These are phyloP conservation scores for Streptanthus diversifolius DNA, from an alignment of 345 rosid species.

Conservation along the genomic window DNA sequence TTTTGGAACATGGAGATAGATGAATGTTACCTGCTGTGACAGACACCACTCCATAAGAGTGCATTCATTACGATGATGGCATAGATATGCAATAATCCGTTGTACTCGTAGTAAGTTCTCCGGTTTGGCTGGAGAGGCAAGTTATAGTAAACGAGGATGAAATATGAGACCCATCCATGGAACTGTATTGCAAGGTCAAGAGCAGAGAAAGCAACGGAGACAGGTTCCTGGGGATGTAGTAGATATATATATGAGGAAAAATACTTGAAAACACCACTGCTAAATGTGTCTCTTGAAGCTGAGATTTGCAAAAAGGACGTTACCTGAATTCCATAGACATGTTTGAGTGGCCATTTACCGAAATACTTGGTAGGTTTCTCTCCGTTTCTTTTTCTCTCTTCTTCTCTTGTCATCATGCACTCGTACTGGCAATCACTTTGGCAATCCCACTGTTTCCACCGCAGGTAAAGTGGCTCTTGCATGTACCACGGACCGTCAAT, in stretches of 20 bases:
- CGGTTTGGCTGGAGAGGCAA: constrained; percentile 60
- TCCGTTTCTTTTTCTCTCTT: constrained; percentile 62
- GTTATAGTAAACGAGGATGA: constrained; percentile 76
- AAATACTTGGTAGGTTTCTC: constrained; percentile 72
- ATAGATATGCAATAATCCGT: constrained; percentile 67
- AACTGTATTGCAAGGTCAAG: constrained; percentile 78
- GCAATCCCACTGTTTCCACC: constrained; percentile 96
- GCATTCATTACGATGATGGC: constrained; percentile 73
- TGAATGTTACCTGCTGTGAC: constrained; percentile 64
- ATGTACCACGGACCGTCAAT: constrained; percentile 78
- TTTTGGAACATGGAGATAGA: neutral
- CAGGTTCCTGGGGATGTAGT: constrained; percentile 55
- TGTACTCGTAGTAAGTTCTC: constrained; percentile 70
- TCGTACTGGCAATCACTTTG: constrained; percentile 61
- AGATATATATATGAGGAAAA: neutral
- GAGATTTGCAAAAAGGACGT: neutral
- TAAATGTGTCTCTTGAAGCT: neutral
- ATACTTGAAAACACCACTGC: neutral
- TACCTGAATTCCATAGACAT: constrained; percentile 79
- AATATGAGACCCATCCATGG: constrained; percentile 88
- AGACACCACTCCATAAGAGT: constrained; percentile 88
- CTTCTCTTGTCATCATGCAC: constrained; percentile 85
- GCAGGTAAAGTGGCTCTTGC: constrained; percentile 79
- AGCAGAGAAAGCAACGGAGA: constrained; percentile 76
- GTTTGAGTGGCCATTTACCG: constrained; percentile 84